phyloP scores from a whole-genome alignment of 495 filamentous ascomycete species.

The Pyrenopolyporus hunteri region DNA sequence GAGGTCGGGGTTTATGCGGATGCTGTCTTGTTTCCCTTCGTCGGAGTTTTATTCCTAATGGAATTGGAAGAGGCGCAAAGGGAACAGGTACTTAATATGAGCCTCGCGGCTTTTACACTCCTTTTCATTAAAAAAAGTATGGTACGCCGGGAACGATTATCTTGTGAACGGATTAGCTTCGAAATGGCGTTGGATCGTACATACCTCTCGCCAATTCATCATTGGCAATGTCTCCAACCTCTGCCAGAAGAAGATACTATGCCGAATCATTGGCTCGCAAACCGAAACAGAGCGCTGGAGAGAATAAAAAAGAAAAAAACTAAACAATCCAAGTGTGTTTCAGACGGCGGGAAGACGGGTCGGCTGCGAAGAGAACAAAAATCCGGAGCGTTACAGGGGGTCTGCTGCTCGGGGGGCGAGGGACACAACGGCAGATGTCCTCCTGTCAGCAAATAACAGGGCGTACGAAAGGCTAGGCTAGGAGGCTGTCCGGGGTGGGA shows the following conservation, averaged over 20 bases:
- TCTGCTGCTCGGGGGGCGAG: conserved; percentile 22
- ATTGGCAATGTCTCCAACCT: conserved; percentile 26
- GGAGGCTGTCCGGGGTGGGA: conserved; percentile 20
- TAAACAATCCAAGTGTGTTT: conserved; percentile 24
- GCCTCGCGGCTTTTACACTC: conserved; percentile 40
- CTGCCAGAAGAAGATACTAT: conserved; percentile 24
- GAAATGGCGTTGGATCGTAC: conserved; percentile 42
- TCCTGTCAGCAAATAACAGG: conserved; percentile 25
- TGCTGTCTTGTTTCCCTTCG: conserved; percentile 31
- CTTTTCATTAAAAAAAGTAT: conserved; percentile 33
- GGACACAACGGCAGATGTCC: conserved; percentile 20
- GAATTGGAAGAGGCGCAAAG: conserved; percentile 37
- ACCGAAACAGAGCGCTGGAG: conserved; percentile 22
- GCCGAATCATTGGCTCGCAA: conserved; percentile 15
- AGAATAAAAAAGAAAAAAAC: too few relatives aligned
- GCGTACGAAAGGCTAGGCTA: conserved; percentile 28
- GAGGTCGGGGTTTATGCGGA: conserved; percentile 15
- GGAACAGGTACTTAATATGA: conserved; percentile 40
- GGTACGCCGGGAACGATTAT: conserved; percentile 20
- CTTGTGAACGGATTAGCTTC: conserved; percentile 30
- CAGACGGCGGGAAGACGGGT: conserved; percentile 12
- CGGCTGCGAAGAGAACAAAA: conserved; percentile 27
- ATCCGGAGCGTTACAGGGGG: conserved; percentile 23
- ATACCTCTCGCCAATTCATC: conserved; percentile 28
- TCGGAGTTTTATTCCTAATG: conserved; percentile 35